Base-by-base conservation (phyloP, 2,329 filamentous ascomycete species). In the Neocatenulostroma microsporum region DNA sequence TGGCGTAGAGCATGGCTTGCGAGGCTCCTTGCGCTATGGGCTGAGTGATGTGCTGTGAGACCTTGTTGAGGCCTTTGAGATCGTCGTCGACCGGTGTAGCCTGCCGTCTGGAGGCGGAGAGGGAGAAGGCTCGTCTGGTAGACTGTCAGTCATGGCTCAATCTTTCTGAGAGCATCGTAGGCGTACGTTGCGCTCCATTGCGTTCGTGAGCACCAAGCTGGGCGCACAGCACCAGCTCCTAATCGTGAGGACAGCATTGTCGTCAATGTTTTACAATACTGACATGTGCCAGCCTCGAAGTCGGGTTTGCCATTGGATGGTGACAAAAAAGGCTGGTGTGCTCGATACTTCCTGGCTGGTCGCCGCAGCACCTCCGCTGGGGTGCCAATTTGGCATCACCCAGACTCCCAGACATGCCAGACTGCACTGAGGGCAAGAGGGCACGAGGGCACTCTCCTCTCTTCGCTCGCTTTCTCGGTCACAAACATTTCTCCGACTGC, bases 1-100 rank as follows among this genome's bases (percentile, higher is more conserved):
- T 95, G 50, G 85, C 91, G 70, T 94, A 98, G 39, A 98, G 74
- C 93, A 98, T 98, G 47, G 93, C 91, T 70, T 98, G 91, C 27
- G 91, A 96, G 37, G 93, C 91, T 51, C 91, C 91, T 70, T 98
- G 91, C 21, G 89, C 91, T 70, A 95, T 96, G 60, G 88, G 89
- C 68, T 96, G 88, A 18, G 91, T 98, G 68, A 98, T 89, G 60
- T 71, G 63, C 44, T 78, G 70, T 43, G 88, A 95, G 59, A 89
- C 72, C 62, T 78, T 85, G 73, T 98, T 98, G 62, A 94, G 76
- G 52, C 49, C 53, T 37, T 48, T 32, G 31, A 34, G 27, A 15
- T 46, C 43, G 27, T 42, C 39, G 33, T 44, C 45, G 15, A 45
- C 24, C 5, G 44, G 39, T 8, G 37, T 45, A 7, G 44, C 41